phyloP scores from a whole-genome alignment of 106 monocot species.

The Phalaenopsis aphrodite region DNA sequence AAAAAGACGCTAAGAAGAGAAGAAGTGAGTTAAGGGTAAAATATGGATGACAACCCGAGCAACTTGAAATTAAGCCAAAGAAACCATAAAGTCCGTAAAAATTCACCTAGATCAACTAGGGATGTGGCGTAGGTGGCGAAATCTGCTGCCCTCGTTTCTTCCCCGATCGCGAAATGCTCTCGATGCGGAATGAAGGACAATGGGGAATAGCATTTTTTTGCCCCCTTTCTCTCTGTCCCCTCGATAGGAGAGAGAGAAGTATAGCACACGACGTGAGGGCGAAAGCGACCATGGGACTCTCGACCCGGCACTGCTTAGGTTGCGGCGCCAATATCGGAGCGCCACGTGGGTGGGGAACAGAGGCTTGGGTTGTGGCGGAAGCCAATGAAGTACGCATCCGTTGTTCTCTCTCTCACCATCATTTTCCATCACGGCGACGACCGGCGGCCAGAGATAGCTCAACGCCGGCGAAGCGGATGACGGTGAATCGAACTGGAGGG shows the following conservation, averaged over 20 bases:
- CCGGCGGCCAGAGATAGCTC: not conserved
- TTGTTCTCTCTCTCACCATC: not conserved
- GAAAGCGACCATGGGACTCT: not conserved
- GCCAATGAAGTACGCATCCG: not conserved
- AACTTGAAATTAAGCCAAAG: not conserved
- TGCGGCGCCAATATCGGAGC: constrained; percentile 5
- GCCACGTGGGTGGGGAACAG: constrained; percentile 5
- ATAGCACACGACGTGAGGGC: not conserved
- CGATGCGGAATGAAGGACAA: not conserved
- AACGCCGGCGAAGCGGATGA: not conserved
- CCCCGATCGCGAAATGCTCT: not conserved
- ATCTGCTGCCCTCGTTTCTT: not conserved
- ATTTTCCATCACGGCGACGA: not conserved
- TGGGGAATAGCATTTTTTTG: not conserved
- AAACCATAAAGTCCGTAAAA: not conserved
- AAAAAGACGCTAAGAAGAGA: not conserved
- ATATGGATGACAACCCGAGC: not conserved
- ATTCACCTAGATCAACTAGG: not conserved
- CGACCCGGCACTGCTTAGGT: constrained; percentile 5
- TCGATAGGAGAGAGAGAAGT: not conserved
- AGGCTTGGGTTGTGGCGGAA: not conserved
- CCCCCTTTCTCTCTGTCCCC: not conserved
- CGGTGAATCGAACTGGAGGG: not conserved
- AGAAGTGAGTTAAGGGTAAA: not conserved
- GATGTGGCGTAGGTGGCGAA: not conserved